phyloP scores from a whole-genome alignment of 192 early-diverging fungal species.

The Gamsiella multidivaricata region DNA sequence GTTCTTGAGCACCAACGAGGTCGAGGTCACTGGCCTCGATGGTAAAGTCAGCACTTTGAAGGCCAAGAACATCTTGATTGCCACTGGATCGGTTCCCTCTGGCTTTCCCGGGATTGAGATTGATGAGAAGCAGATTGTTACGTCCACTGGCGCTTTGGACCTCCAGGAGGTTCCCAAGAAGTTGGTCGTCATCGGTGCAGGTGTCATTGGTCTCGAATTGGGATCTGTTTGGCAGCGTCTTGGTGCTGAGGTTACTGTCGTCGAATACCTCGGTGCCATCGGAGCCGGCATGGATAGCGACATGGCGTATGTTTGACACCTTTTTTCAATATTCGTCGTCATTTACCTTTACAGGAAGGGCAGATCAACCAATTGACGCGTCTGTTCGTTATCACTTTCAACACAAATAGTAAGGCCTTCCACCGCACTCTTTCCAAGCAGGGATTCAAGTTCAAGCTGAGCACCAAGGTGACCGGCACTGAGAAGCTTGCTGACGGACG shows the following conservation, averaged over 20 bases:
- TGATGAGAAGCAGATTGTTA: slow-evolving; percentile 96
- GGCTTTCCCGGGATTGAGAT: slow-evolving; percentile 94
- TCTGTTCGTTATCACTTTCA: neutral
- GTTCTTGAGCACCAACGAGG: slow-evolving; percentile 80
- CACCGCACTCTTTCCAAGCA: slow-evolving; percentile 93
- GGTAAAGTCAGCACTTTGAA: slow-evolving; percentile 79
- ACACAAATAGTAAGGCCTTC: slow-evolving; percentile 78
- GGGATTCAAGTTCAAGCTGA: slow-evolving; percentile 98
- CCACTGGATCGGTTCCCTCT: slow-evolving; percentile 95
- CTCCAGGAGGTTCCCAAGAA: slow-evolving; percentile 95
- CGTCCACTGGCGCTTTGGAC: slow-evolving; percentile 97
- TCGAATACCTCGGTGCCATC: slow-evolving; percentile 92
- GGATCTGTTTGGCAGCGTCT: slow-evolving; percentile 98
- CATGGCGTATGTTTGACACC: slow-evolving; percentile 77
- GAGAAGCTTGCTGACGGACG: slow-evolving; percentile 86
- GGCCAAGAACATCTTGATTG: slow-evolving; percentile 98
- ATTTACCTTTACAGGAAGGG: neutral
- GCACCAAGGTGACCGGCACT: slow-evolving; percentile 94
- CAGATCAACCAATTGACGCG: neutral
- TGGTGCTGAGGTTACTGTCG: slow-evolving; percentile 94
- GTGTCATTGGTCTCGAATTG: slow-evolving; percentile 98
- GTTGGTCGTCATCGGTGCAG: slow-evolving; percentile 98
- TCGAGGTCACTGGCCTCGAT: slow-evolving; percentile 84
- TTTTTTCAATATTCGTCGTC: no score
- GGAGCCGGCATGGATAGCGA: slow-evolving; percentile 98